Conservation (phyloP, 371 early-diverging fungal genomes). For the Lichtheimia corymbifera region DNA sequence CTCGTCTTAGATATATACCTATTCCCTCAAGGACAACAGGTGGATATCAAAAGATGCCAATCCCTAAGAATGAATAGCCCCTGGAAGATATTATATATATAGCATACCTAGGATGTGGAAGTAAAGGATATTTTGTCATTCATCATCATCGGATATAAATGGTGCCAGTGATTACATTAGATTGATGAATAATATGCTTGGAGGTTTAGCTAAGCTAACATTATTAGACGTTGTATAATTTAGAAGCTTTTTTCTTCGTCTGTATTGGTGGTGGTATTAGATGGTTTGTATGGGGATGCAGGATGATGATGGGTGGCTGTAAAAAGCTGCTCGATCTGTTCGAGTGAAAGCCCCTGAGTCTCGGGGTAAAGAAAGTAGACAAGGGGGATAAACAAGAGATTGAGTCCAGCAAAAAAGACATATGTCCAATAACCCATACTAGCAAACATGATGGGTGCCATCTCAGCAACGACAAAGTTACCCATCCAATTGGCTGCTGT, state of each 20-base stretch:
- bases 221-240: too few relatives aligned
- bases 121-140: too few relatives aligned
- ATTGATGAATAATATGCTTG: too few relatives aligned
- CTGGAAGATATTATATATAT: too few relatives aligned
- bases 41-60: conserved; percentile 21
- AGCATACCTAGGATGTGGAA: too few relatives aligned
- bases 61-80: conserved; percentile 11
- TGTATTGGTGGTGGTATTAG: too few relatives aligned
- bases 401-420: conserved; percentile 44
- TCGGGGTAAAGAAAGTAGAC: conserved; percentile 48
- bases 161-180: too few relatives aligned
- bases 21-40: conserved; percentile 17
- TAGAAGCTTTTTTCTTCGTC: too few relatives aligned
- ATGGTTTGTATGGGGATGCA: too few relatives aligned
- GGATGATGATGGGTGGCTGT: conserved; percentile 22
- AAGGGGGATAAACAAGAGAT: conserved; percentile 31
- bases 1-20: conserved; percentile 13
- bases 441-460: conserved; percentile 46
- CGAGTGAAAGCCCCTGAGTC: conserved; percentile 58
- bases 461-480: conserved; percentile 52
- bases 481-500: conserved; percentile 73
- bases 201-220: too few relatives aligned
- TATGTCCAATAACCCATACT: conserved; percentile 46
- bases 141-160: too few relatives aligned
- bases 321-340: conserved; percentile 57